These are phyloP conservation scores for Hymenotorrendiella dingleyae DNA, from an alignment of 2,329 filamentous ascomycete genomes.

Conservation along the genomic window DNA sequence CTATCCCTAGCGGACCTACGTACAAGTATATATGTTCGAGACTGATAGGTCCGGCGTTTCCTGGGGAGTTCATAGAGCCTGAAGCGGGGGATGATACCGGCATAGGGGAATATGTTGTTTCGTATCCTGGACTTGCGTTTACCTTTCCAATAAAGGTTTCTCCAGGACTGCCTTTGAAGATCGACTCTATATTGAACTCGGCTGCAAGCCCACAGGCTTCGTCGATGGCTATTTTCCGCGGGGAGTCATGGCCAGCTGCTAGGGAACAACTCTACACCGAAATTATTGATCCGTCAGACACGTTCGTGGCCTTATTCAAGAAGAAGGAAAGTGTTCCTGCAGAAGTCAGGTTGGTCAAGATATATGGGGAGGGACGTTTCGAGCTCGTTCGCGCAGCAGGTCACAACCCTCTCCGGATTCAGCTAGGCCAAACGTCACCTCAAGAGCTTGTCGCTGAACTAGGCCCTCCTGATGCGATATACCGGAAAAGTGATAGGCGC, in stretches of 20 bases:
- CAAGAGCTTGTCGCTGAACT: constrained; percentile 89
- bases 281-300: constrained; percentile 66
- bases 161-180: constrained; percentile 67
- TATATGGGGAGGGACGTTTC: constrained; percentile 72
- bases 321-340: constrained; percentile 77
- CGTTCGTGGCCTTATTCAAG: constrained; percentile 61
- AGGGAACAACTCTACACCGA: constrained; percentile 72
- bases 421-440: constrained; percentile 78
- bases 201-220: constrained; percentile 69
- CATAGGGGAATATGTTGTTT: constrained; percentile 78
- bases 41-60: constrained; percentile 88
- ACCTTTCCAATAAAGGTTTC: constrained; percentile 74
- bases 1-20: constrained; percentile 54
- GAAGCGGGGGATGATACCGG: constrained; percentile 43
- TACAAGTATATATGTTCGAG: constrained; percentile 90
- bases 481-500: constrained; percentile 82
- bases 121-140: constrained; percentile 91
- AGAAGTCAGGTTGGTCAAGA: constrained; percentile 74
- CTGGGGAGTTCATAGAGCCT: constrained; percentile 81
- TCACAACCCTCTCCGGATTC: constrained; percentile 61
- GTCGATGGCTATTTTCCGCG: constrained; percentile 87
- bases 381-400: constrained; percentile 71
- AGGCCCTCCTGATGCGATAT: constrained; percentile 89
- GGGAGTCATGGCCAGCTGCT: constrained; percentile 84
- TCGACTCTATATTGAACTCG: constrained; percentile 79